Percentiles rank a stretch among this genome's conserved stretches.
These are phyloP conservation scores for Penicillium herquei DNA, from an alignment of 495 filamentous ascomycete species.

Conservation along the genomic window DNA sequence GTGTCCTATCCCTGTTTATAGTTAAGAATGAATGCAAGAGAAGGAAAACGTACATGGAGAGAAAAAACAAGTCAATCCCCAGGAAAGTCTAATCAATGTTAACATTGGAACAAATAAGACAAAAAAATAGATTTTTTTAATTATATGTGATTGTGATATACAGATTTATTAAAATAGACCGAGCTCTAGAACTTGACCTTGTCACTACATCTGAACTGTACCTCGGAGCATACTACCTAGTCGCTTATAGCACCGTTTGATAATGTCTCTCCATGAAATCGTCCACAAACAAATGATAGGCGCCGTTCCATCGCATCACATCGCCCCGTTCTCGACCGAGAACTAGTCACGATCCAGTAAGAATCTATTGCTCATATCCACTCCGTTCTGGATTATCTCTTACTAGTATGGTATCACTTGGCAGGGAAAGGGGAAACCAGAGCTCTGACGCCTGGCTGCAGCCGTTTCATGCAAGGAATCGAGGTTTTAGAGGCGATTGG, in stretches of 20 bases:
- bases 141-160: not conserved
- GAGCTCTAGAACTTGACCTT: not conserved
- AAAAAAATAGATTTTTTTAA: too few species aligned
- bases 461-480: constrained; percentile 26
- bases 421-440: not conserved
- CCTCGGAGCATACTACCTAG: not conserved
- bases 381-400: too few species aligned
- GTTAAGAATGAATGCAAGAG: not conserved
- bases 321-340: not conserved
- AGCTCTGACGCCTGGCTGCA: not conserved
- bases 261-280: not conserved
- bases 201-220: too few species aligned
- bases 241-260: not conserved
- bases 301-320: not conserved
- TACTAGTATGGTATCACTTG: too few species aligned
- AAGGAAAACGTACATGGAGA: not conserved
- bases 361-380: too few species aligned
- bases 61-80: not conserved
- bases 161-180: not conserved
- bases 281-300: not conserved
- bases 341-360: not conserved
- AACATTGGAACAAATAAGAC: too few species aligned
- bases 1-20: not conserved
- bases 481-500: constrained; percentile 26
- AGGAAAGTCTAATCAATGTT: not conserved